Conservation (phyloP, 2,329 filamentous ascomycete species). For the Lasiodiplodia sp. region DNA sequence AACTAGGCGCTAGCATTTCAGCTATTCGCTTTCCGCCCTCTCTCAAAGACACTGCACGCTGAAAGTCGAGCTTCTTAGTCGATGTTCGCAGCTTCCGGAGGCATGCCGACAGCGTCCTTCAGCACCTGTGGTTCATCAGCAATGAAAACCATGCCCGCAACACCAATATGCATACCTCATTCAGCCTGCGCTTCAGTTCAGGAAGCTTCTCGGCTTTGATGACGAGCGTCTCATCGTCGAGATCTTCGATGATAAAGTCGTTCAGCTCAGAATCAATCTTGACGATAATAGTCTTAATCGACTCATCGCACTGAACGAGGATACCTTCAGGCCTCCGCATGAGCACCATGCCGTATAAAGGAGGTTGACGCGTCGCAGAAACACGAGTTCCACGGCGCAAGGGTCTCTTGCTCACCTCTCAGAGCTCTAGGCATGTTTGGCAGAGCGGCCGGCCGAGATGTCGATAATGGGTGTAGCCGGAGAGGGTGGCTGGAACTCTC, state of each 20-base stretch:
- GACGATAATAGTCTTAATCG: slow-evolving; percentile 84
- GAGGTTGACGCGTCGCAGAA: not conserved
- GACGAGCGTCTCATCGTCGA: slow-evolving; percentile 78
- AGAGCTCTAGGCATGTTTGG: slow-evolving; percentile 63
- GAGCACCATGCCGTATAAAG: not conserved
- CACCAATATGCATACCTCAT: slow-evolving; percentile 61
- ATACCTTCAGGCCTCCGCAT: slow-evolving; percentile 59
- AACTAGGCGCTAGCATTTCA: not conserved
- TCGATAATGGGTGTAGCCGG: not conserved
- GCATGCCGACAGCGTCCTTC: slow-evolving; percentile 43
- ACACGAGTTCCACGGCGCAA: slow-evolving; percentile 24
- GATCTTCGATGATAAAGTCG: slow-evolving; percentile 79
- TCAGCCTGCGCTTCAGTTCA: slow-evolving; percentile 71
- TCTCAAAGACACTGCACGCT: not conserved
- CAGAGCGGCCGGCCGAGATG: not conserved
- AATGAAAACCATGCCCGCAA: not conserved
- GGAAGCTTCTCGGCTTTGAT: slow-evolving; percentile 77
- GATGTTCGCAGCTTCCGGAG: slow-evolving; percentile 14
- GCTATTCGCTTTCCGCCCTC: not conserved
- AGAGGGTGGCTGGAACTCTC: slow-evolving; percentile 2
- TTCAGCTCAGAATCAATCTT: slow-evolving; percentile 73
- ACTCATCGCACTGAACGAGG: slow-evolving; percentile 83
- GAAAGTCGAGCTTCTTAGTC: not conserved
- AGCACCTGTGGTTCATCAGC: slow-evolving; percentile 41
- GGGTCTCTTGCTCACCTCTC: slow-evolving; percentile 52